These are phyloP conservation scores for Gaertneriomyces sp. DNA, from an alignment of 192 early-diverging fungal species.

Conservation along the genomic window DNA sequence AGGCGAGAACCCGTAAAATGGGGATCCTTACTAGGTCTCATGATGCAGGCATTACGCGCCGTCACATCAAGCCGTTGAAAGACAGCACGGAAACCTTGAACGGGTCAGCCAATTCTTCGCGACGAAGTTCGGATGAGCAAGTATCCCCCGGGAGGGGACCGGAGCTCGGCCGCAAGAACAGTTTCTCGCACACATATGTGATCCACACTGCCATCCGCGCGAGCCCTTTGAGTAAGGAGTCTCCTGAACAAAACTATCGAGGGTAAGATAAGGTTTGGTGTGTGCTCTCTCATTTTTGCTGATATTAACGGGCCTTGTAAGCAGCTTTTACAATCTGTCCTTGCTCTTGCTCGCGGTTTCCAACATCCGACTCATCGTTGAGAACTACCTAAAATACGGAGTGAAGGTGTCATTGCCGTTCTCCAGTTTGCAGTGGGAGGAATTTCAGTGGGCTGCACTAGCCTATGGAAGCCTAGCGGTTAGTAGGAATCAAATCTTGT, in stretches of 20 bases:
- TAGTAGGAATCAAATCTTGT: not conserved
- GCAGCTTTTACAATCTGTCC: conserved; percentile 64
- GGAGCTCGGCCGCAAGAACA: too few species aligned
- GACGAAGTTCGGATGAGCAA: too few species aligned
- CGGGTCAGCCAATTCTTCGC: too few species aligned
- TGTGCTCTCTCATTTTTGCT: too few species aligned
- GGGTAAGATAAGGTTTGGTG: conserved; percentile 30
- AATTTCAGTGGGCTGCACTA: conserved; percentile 19
- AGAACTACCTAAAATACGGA: conserved; percentile 88
- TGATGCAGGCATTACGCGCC: too few species aligned
- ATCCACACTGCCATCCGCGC: conserved; percentile 37
- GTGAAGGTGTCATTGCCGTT: conserved; percentile 71
- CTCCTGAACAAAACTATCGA: conserved; percentile 76
- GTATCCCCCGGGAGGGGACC: too few species aligned
- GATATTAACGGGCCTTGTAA: too few species aligned
- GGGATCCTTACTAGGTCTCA: too few species aligned
- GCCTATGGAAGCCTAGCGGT: conserved; percentile 3
- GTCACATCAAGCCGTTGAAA: too few species aligned
- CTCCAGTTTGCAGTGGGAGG: conserved; percentile 28
- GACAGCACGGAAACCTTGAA: too few species aligned
- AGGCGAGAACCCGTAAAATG: too few species aligned
- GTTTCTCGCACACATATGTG: conserved; percentile 28
- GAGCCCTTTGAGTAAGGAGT: conserved; percentile 76
- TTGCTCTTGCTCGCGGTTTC: conserved; percentile 77
- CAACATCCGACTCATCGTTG: conserved; percentile 78